Conservation (phyloP, 2,329 filamentous ascomycete genomes). For the Penicillium olsonii region DNA sequence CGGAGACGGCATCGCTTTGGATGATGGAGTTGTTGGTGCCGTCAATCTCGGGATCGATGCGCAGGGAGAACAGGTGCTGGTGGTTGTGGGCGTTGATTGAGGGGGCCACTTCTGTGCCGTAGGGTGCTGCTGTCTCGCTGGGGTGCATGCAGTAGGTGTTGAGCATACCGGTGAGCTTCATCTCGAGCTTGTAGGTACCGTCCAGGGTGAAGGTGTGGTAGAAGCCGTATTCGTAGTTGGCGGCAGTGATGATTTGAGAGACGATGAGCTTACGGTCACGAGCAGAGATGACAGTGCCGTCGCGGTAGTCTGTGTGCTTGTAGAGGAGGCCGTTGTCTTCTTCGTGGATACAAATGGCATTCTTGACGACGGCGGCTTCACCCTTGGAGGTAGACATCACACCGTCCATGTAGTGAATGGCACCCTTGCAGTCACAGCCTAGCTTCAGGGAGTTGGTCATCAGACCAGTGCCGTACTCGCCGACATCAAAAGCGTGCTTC, state of each 20-base stretch:
- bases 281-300: conserved; percentile 81
- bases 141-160: conserved; percentile 82
- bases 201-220: conserved; percentile 90
- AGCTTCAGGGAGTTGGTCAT: conserved; percentile 34
- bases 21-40: conserved; percentile 79
- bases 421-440: conserved; percentile 33
- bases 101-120: conserved; percentile 86
- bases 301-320: conserved; percentile 90
- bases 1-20: conserved; percentile 29
- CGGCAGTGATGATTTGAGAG: conserved; percentile 88
- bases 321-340: conserved; percentile 34
- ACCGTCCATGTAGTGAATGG: conserved; percentile 32
- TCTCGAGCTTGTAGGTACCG: conserved; percentile 84
- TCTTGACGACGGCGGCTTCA: conserved; percentile 26
- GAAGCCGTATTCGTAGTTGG: conserved; percentile 87
- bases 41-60: conserved; percentile 82
- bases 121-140: conserved; percentile 76
- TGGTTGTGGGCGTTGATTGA: conserved; percentile 92
- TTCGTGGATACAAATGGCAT: conserved; percentile 34
- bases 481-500: conserved; percentile 33
- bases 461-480: conserved; percentile 29
- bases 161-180: conserved; percentile 85
- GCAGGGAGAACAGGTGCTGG: conserved; percentile 88
- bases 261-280: conserved; percentile 81
- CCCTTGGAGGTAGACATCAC: conserved; percentile 26